These are phyloP conservation scores for Russula olivacea DNA, from an alignment of 768 basidiomycete genomes.

Conservation along the genomic window DNA sequence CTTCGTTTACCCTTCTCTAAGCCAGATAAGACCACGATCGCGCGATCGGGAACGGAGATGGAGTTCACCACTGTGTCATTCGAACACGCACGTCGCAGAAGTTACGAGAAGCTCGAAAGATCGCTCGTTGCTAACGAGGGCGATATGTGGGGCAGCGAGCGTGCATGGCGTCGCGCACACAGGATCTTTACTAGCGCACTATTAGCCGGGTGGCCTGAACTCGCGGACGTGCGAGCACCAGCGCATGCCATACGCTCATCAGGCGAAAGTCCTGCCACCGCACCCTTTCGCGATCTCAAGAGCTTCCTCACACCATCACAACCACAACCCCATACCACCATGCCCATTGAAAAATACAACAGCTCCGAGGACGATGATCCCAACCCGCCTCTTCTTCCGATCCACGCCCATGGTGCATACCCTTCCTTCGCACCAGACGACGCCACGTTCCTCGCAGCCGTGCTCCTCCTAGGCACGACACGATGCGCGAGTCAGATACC, in stretches of 20 bases:
- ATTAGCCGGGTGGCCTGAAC: slow-evolving; percentile 50
- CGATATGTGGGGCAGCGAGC: slow-evolving; percentile 30
- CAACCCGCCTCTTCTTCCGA: slow-evolving; percentile 21
- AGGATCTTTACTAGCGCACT: slow-evolving; percentile 51
- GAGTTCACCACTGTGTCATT: background rate
- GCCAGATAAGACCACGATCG: too few species aligned
- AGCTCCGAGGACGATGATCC: background rate
- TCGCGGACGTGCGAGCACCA: slow-evolving; percentile 35
- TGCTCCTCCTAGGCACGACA: slow-evolving; percentile 53
- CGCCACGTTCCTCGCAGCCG: slow-evolving; percentile 49
- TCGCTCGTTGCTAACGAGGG: slow-evolving; percentile 27
- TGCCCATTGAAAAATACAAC: background rate
- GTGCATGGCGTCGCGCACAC: slow-evolving; percentile 44
- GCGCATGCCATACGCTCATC: slow-evolving; percentile 33
- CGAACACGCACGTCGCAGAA: slow-evolving; percentile 26
- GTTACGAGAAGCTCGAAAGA: slow-evolving; percentile 30
- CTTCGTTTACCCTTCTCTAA: slow-evolving; percentile 12
- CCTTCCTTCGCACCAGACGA: slow-evolving; percentile 46
- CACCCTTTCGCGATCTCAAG: slow-evolving; percentile 31
- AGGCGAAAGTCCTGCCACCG: slow-evolving; percentile 25
- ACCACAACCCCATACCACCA: background rate
- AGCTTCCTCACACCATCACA: slow-evolving; percentile 27
- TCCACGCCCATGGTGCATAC: slow-evolving; percentile 26
- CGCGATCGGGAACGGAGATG: background rate
- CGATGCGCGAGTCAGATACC: slow-evolving; percentile 56